Percentiles rank a stretch among this genome's conserved stretches.
Conservation (phyloP, 176 grass and related monocot species). For the Triticum turgidum region DNA sequence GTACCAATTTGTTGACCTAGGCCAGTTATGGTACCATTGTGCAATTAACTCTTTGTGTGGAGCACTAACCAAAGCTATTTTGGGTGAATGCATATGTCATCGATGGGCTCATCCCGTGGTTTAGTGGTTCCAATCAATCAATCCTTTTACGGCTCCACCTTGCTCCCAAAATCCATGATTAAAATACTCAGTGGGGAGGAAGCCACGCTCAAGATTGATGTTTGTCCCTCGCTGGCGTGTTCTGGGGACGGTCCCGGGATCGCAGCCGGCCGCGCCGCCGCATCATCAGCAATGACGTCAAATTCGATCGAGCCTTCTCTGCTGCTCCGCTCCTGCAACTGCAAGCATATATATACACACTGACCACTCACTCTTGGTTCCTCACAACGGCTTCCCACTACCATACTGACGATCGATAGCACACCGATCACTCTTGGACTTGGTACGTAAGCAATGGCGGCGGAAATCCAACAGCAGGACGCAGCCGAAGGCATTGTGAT, state of each 20-base stretch:
- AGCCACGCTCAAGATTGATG: background rate
- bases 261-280: background rate
- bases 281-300: conserved; percentile 17
- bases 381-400: background rate
- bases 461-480: background rate
- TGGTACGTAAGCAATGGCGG: background rate
- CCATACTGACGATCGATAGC: background rate
- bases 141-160: background rate
- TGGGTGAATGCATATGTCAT: background rate
- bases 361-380: background rate
- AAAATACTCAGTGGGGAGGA: background rate
- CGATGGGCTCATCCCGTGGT: background rate
- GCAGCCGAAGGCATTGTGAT: background rate
- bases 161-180: background rate
- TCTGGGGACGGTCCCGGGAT: background rate
- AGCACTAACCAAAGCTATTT: too few species aligned
- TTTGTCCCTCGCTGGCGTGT: background rate
- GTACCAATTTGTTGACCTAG: too few species aligned
- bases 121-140: background rate
- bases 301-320: background rate
- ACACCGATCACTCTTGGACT: background rate
- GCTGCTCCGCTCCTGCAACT: background rate
- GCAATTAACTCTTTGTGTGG: too few species aligned
- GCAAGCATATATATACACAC: background rate
- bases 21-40: too few species aligned